Evolutionary conservation across 208 protist genomes (phyloP).

Genomic region (Acanthamoeba quina): DNA sequence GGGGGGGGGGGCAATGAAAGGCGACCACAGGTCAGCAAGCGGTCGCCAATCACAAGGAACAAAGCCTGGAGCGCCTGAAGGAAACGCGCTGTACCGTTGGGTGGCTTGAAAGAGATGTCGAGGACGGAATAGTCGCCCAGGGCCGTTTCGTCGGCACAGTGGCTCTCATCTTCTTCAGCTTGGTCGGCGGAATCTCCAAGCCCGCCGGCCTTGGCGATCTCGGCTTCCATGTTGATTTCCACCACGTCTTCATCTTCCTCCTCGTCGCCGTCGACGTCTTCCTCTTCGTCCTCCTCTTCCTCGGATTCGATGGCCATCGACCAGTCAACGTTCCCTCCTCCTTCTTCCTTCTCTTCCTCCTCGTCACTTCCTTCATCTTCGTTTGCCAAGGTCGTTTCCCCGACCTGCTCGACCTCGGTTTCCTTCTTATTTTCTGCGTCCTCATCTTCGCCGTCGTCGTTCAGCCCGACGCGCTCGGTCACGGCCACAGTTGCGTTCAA

Average conservation of each 20-base stretch:
- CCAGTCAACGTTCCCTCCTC: not conserved
- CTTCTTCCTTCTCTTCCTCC: not conserved
- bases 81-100: not conserved
- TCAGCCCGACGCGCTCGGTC: not conserved
- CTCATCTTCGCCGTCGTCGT: not conserved
- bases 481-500: not conserved
- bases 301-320: constrained; percentile 28
- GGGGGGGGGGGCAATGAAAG: not conserved
- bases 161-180: not conserved
- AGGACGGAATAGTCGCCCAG: constrained; percentile 24
- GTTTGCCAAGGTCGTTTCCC: not conserved
- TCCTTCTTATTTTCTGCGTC: not conserved
- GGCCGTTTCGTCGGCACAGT: not conserved
- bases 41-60: not conserved
- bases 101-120: constrained; percentile 13
- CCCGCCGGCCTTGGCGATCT: constrained; percentile 28
- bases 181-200: not conserved
- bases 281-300: not conserved
- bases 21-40: not conserved
- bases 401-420: not conserved
- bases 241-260: not conserved
- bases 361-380: not conserved
- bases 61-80: not conserved
- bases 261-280: not conserved
- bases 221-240: constrained; percentile 50